Evolutionary conservation across 148 eudicot genomes (phyloP).

Genomic region (Camellia granthamiana): DNA sequence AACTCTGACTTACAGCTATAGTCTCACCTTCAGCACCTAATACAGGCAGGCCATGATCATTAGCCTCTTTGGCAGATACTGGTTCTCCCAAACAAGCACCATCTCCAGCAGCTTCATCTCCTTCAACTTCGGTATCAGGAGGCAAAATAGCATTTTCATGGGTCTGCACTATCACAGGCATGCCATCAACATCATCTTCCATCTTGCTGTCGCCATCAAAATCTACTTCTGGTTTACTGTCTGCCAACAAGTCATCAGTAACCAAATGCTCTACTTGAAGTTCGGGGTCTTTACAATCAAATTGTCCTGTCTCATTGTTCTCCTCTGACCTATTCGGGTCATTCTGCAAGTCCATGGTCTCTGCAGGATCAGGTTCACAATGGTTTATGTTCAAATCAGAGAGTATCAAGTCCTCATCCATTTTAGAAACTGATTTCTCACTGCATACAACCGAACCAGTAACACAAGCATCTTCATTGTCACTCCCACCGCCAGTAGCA

Average conservation of each 20-base stretch:
- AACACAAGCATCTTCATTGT: slow-evolving; percentile 60
- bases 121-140: slow-evolving; percentile 17
- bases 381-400: slow-evolving; percentile 28
- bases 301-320: slow-evolving; percentile 20
- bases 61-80: slow-evolving; percentile 12
- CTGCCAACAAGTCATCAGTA: slow-evolving; percentile 23
- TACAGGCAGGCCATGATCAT: slow-evolving; percentile 1
- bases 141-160: slow-evolving; percentile 9
- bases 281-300: slow-evolving; percentile 24
- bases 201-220: slow-evolving; percentile 27
- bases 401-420: slow-evolving; percentile 44
- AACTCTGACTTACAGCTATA: slow-evolving; percentile 13
- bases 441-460: slow-evolving; percentile 44
- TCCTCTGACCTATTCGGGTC: slow-evolving; percentile 28
- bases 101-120: slow-evolving; percentile 15
- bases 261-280: slow-evolving; percentile 18
- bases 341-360: slow-evolving; percentile 25
- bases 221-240: slow-evolving; percentile 18
- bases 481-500: slow-evolving; percentile 57
- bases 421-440: slow-evolving; percentile 48
- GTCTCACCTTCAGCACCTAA: slow-evolving; percentile 19
- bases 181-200: slow-evolving; percentile 17
- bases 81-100: slow-evolving; percentile 9
- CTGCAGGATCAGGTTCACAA: slow-evolving; percentile 31
- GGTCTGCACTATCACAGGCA: not conserved